Conservation (phyloP, 768 basidiomycete species). For the Podaxis pistillaris region DNA sequence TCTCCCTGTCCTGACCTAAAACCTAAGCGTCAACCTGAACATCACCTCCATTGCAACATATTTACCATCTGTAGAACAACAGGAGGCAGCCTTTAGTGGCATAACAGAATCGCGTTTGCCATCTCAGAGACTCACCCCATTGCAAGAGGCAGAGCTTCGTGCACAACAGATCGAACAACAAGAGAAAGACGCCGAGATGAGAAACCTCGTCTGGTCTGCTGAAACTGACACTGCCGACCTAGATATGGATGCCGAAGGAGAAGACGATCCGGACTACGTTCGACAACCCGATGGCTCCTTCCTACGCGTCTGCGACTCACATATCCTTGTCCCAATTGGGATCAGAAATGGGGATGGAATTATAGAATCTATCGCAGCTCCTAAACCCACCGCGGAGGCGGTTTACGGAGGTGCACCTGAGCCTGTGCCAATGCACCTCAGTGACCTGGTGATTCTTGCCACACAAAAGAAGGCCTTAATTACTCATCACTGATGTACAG, state of each 20-base stretch:
- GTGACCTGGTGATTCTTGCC: constrained; percentile 47
- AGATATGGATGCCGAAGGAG: constrained; percentile 59
- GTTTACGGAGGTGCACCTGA: constrained; percentile 53
- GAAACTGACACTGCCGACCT: constrained; percentile 47
- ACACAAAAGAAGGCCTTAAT: background rate
- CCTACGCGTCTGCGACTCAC: constrained; percentile 22
- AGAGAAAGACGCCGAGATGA: constrained; percentile 54
- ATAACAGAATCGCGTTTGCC: constrained; percentile 32
- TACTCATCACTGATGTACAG: constrained; percentile 9
- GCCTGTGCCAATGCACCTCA: constrained; percentile 50
- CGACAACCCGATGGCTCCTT: constrained; percentile 36
- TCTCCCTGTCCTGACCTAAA: background rate
- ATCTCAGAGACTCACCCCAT: constrained; percentile 46
- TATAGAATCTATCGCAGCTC: constrained; percentile 40
- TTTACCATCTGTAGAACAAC: constrained; percentile 64
- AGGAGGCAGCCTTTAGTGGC: constrained; percentile 55
- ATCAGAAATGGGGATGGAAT: constrained; percentile 53
- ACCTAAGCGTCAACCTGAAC: constrained; percentile 60
- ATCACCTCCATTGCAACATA: constrained; percentile 73
- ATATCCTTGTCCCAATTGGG: constrained; percentile 48
- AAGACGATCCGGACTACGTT: constrained; percentile 51
- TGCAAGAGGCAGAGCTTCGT: constrained; percentile 54
- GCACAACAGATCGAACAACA: constrained; percentile 59
- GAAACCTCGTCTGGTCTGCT: constrained; percentile 67
- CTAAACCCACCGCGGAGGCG: constrained; percentile 37